These are phyloP conservation scores for Trichaptum fuscoviolaceum DNA, from an alignment of 768 basidiomycete species.

Conservation along the genomic window DNA sequence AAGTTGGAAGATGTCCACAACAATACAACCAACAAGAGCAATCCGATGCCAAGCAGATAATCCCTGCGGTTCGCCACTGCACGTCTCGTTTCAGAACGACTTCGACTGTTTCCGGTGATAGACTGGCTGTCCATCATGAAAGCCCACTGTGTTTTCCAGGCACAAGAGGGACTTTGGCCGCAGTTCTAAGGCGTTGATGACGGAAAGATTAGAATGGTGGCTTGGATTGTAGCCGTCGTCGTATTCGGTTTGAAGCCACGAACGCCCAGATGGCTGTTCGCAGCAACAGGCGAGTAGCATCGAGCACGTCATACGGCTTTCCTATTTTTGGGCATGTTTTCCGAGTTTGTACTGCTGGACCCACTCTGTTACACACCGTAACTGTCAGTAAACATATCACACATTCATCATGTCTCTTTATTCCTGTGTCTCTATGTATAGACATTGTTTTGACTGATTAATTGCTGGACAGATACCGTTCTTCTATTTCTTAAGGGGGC, in stretches of 20 bases:
- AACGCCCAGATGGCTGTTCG: neutral
- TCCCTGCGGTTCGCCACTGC: slow-evolving; percentile 30
- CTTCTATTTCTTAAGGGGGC: neutral
- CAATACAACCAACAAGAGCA: slow-evolving; percentile 71
- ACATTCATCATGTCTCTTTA: neutral
- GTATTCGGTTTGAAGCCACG: neutral
- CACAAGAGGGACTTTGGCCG: neutral
- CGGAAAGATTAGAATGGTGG: neutral
- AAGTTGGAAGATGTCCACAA: slow-evolving; percentile 91
- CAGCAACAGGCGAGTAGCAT: neutral
- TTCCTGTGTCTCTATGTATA: neutral
- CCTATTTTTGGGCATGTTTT: neutral
- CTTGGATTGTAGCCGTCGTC: neutral
- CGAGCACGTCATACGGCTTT: neutral
- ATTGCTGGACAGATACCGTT: neutral
- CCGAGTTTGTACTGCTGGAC: neutral
- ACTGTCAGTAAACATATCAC: neutral
- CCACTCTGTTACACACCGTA: neutral
- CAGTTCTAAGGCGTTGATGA: neutral
- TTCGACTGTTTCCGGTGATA: slow-evolving; percentile 15
- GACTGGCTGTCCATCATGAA: neutral
- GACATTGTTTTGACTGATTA: neutral
- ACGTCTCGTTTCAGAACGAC: slow-evolving; percentile 53
- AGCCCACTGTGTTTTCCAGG: neutral
- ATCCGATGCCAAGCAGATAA: slow-evolving; percentile 55